Base-by-base conservation (phyloP, 306 rosid species). In the Crotalaria pallida region DNA sequence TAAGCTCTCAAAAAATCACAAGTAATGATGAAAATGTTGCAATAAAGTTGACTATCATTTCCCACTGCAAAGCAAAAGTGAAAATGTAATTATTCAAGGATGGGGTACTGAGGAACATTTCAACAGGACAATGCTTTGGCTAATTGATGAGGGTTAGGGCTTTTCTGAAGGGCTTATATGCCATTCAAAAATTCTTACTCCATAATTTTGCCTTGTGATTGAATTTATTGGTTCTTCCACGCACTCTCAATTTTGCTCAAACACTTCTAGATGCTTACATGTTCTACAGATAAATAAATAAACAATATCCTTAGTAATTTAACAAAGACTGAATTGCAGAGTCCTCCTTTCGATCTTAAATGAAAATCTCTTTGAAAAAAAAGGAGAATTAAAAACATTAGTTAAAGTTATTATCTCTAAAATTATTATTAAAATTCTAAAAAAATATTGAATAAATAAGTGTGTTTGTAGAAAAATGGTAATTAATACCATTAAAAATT, bases 31-130 rank as follows among this genome's bases (percentile, higher is more conserved):
- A 23, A 51, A 64, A 51, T 64, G 80, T 73, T 77, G 6, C 9
- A 31, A 84, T 77, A 82, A 84, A 87, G 87, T 86, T 90, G 88
- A 87, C 73, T 77, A 81, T 79, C 76, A 77, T 75, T 77, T 84
- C 74, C 88, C 84, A 84, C 88, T 62, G 60, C 73, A 87, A 79
- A 85, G 84, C 85, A 84, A 89, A 89, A 89, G 86, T 84, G 73
- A 71, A 71, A 49, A 60, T 77, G 87, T 79, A 85, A 87, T 87
- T 87, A 84, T 81, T 77, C 78, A 71, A 81, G 51, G 73, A 82
- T 81, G 81, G 85, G 88, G 80, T 69, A 87, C 80, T 74, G 22
- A 65, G 53, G 79, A 81, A 77, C 82, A 80, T 77, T 85, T 90
- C 87, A 84, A 80, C 86, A 76, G 52, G 83, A 89, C 86, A 87